Evolutionary conservation across 106 monocot species (phyloP).

Genomic region (Apostasia shenzhenica): DNA sequence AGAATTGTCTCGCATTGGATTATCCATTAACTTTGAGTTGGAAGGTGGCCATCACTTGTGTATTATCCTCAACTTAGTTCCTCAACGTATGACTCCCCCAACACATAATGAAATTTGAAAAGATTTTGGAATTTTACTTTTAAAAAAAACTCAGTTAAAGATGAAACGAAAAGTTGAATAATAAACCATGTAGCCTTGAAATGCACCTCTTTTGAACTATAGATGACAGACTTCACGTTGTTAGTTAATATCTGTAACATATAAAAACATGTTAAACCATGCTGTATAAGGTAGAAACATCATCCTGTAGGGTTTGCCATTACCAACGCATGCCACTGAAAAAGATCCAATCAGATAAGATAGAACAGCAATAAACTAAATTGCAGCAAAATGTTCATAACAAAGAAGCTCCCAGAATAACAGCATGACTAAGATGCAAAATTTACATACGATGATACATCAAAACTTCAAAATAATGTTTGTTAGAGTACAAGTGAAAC

Average conservation of each 20-base stretch:
- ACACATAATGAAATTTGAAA: background rate
- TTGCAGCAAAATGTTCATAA: background rate
- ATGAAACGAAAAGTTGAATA: background rate
- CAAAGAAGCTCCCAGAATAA: background rate
- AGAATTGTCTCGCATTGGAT: too few relatives aligned
- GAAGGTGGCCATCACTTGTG: too few relatives aligned
- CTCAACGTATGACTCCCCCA: too few relatives aligned
- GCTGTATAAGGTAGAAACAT: too few relatives aligned
- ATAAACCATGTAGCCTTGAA: background rate
- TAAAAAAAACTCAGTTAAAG: background rate
- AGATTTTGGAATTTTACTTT: background rate
- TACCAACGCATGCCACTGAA: background rate
- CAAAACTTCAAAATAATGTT: too few relatives aligned
- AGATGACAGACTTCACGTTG: conserved; percentile 24
- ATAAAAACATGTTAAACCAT: background rate
- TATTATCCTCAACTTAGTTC: too few relatives aligned
- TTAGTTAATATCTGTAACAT: conserved; percentile 32
- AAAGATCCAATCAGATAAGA: background rate
- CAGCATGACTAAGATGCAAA: too few relatives aligned
- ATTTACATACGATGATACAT: too few relatives aligned
- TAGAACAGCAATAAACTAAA: background rate
- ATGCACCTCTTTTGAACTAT: conserved; percentile 25
- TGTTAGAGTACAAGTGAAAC: too few relatives aligned
- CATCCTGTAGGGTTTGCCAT: background rate
- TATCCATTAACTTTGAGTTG: too few relatives aligned